Percentiles rank a stretch among this genome's conserved stretches.
These are phyloP conservation scores for Vitis hybrid DNA, from an alignment of 177 flowering plant species.

Conservation along the genomic window DNA sequence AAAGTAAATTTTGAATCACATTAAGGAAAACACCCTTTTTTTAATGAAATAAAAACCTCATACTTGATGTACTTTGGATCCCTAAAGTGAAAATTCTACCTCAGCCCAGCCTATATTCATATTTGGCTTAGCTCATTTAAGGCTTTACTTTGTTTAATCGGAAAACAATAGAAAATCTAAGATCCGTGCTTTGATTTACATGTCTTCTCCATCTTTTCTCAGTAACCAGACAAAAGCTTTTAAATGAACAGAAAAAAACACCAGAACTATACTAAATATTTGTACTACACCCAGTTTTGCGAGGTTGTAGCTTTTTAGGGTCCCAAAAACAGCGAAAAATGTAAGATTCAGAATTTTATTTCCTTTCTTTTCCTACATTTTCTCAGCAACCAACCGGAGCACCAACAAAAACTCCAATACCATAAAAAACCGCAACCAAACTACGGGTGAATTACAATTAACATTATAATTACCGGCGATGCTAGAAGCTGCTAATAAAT, in stretches of 20 bases:
- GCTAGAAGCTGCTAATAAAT: conserved; percentile 7
- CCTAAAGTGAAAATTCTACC: not conserved
- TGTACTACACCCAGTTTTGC: no score
- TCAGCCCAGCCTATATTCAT: no score
- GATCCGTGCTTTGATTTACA: not conserved
- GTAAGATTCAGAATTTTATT: not conserved
- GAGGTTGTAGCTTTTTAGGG: no score
- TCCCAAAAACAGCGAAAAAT: not conserved
- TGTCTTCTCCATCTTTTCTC: not conserved
- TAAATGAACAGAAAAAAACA: not conserved
- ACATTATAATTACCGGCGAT: conserved; percentile 9
- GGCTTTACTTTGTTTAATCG: not conserved
- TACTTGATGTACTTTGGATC: not conserved
- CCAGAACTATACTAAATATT: no score
- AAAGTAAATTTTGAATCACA: no score
- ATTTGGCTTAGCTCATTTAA: not conserved
- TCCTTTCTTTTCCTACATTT: conserved; percentile 1
- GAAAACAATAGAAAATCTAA: not conserved
- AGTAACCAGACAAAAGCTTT: conserved; percentile 7
- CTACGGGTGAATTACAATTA: not conserved
- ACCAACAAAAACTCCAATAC: not conserved
- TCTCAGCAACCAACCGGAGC: conserved; percentile 8
- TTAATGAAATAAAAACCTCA: not conserved
- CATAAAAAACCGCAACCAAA: conserved; percentile 3
- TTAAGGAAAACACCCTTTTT: no score